phyloP scores from a whole-genome alignment of 768 basidiomycete genomes.

The Erythrobasidium yunnanense region DNA sequence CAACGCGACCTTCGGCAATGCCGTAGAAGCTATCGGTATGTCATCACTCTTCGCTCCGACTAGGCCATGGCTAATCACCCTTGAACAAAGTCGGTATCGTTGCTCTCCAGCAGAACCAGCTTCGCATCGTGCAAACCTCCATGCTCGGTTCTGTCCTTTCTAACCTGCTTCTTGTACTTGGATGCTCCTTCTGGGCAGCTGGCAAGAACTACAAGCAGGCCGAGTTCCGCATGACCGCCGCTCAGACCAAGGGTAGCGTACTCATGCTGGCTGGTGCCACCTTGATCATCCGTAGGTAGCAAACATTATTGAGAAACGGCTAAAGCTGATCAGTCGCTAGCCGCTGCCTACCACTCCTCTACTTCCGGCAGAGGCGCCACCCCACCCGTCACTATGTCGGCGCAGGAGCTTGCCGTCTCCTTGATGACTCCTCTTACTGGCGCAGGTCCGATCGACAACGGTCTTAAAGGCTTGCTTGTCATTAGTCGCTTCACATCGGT shows the following conservation, averaged over 20 bases:
- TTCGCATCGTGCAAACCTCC: constrained; percentile 84
- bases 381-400: background rate
- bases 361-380: constrained; percentile 4
- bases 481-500: constrained; percentile 74
- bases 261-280: constrained; percentile 43
- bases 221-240: constrained; percentile 68
- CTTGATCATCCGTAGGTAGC: constrained; percentile 17
- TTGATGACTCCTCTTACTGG: constrained; percentile 44
- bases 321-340: background rate
- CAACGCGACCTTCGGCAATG: constrained; percentile 55
- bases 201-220: constrained; percentile 59
- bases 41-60: background rate
- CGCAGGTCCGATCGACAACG: constrained; percentile 3
- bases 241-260: constrained; percentile 56
- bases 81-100: constrained; percentile 54
- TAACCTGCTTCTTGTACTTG: constrained; percentile 78
- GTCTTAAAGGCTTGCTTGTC: constrained; percentile 47
- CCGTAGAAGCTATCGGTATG: constrained; percentile 38
- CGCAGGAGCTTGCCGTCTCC: constrained; percentile 23
- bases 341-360: constrained; percentile 39
- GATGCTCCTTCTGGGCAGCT: constrained; percentile 78
- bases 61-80: background rate
- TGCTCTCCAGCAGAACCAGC: constrained; percentile 65
- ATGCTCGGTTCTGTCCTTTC: constrained; percentile 85
- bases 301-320: background rate